These are phyloP conservation scores for Phytopythium vexans DNA, from an alignment of 352 stramenopile genomes.

Conservation along the genomic window DNA sequence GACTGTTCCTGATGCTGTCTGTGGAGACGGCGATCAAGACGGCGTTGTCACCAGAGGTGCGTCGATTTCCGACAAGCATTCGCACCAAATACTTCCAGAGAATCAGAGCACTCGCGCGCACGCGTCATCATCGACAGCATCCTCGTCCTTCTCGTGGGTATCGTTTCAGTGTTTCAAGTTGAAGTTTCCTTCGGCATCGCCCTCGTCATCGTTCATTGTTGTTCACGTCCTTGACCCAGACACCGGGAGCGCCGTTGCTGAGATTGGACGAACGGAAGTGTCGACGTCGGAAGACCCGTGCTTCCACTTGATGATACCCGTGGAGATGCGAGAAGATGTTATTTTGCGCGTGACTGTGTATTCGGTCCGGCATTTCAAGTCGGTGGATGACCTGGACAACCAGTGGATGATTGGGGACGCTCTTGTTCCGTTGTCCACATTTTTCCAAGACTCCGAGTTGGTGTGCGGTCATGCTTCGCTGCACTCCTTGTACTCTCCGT, in stretches of 20 bases:
- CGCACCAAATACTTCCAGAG: not conserved
- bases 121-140: not conserved
- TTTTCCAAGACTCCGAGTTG: conserved; percentile 25
- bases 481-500: conserved; percentile 57
- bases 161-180: conserved; percentile 86
- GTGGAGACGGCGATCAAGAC: not conserved
- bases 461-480: conserved; percentile 34
- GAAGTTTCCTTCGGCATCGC: conserved; percentile 55
- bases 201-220: conserved; percentile 62
- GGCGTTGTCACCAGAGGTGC: not conserved
- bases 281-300: conserved; percentile 65
- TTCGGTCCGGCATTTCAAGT: conserved; percentile 51
- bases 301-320: conserved; percentile 75
- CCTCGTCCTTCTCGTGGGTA: conserved; percentile 49
- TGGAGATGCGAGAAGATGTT: conserved; percentile 50
- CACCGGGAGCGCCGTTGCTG: conserved; percentile 31
- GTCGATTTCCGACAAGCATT: not conserved
- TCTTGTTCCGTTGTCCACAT: conserved; percentile 47
- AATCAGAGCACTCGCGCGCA: not conserved
- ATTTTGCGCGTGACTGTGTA: conserved; percentile 69
- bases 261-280: conserved; percentile 77
- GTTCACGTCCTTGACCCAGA: conserved; percentile 52
- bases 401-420: conserved; percentile 76
- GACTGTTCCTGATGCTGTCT: not conserved
- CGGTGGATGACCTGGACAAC: conserved; percentile 55